Evolutionary conservation across 768 basidiomycete species (phyloP), one percentile per base, ranked within the genome.

Genomic region (Lepiota subincarnata): DNA sequence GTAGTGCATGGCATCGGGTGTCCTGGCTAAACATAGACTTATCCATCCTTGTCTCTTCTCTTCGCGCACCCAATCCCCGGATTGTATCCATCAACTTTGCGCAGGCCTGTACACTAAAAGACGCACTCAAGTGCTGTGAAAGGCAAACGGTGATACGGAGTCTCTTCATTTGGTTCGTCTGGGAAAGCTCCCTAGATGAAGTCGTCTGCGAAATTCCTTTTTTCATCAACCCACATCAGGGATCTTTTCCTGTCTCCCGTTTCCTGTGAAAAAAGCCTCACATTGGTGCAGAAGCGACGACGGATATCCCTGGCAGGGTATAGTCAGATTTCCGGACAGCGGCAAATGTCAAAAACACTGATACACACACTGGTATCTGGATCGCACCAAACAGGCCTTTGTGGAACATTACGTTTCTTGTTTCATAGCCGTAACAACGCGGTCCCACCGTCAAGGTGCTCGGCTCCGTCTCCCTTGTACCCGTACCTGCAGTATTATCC

Each of bases 211-310:
- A 46, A 46, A 22, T 45, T 46, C 26, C 37, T 38, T n/a, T 35
- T 24, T 39, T 39, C 18, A 50, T 40, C 49, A 34, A 20, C 18
- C 34, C 24, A n/a, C 40, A 50, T 50, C 50, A 50, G 39, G 50
- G 40, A 20, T 22, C 6, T 13, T 28, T 38, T 39, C 13, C 37
- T 28, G 13, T 36, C 36, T 24, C 19, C 19, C 36, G 39, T 20
- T 14, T 8, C 49, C 39, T 28, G 49, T 10, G 26, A 41, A 40
- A 13, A 26, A 50, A 18, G 14, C 16, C 28, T 42, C 8, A 35
- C 26, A n/a, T 35, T 41, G 24, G 16, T 38, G 48, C 36, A 50
- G n/a, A 35, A 37, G n/a, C 40, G 19, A 31, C 16, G 18, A 42
- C n/a, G n/a, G 18, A 12, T 19, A 34, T 6, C 50, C 48, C 48